phyloP scores from a whole-genome alignment of 345 rosid species.

The Bruguiera sexangula region DNA sequence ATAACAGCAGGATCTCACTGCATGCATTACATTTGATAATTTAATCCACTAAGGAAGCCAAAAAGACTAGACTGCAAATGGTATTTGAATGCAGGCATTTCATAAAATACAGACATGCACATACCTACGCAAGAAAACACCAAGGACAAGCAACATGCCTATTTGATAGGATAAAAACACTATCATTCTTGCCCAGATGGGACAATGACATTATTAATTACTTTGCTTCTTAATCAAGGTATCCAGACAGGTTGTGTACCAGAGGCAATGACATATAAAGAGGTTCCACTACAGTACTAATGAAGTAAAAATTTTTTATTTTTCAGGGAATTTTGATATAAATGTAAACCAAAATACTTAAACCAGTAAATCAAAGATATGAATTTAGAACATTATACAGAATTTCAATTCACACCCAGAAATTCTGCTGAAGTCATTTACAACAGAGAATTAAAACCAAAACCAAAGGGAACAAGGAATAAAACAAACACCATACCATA shows the following conservation, averaged over 20 bases:
- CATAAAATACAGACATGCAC: not conserved
- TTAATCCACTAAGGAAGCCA: not conserved
- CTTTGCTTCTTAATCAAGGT: not conserved
- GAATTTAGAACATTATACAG: too few species aligned
- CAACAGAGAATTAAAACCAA: not conserved
- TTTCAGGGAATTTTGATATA: not conserved
- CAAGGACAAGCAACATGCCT: not conserved
- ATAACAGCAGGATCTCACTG: not conserved
- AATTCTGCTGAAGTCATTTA: too few species aligned
- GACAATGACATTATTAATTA: too few species aligned
- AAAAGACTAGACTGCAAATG: not conserved
- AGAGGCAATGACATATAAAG: too few species aligned
- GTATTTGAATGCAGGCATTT: not conserved
- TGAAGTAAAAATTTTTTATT: not conserved
- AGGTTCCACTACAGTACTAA: not conserved
- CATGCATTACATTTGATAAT: not conserved
- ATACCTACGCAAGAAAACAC: not conserved
- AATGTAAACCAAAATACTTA: not conserved
- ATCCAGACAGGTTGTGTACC: not conserved
- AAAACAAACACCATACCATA: conserved; percentile 58
- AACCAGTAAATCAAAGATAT: not conserved
- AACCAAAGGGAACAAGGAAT: not conserved
- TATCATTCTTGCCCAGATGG: not conserved
- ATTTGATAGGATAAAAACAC: not conserved
- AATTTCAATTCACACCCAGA: too few species aligned